Percentiles rank a stretch among this genome's conserved stretches.
These are phyloP conservation scores for Mycena haematopus DNA, from an alignment of 768 basidiomycete genomes.

Conservation along the genomic window DNA sequence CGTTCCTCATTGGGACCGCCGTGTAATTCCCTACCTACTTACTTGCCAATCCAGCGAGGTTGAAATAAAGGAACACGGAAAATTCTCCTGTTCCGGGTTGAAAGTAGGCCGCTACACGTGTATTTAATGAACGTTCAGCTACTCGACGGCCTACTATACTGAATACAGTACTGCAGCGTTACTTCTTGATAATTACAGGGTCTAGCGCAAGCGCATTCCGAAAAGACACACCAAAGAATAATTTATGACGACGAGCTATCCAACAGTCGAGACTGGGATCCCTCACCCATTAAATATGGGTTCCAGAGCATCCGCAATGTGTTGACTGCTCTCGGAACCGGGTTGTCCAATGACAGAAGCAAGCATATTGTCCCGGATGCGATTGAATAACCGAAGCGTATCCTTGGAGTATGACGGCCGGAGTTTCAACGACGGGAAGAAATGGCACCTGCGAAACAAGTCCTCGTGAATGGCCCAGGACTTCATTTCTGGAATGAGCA, in stretches of 20 bases:
- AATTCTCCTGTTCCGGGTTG: too few species aligned
- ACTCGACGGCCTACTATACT: too few species aligned
- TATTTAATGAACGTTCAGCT: too few species aligned
- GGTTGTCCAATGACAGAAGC: slow-evolving; percentile 2
- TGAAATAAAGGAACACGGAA: too few species aligned
- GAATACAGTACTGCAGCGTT: too few species aligned
- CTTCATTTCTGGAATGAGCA: slow-evolving; percentile 9
- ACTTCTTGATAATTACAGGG: too few species aligned
- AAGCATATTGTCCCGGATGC: slow-evolving; percentile 8
- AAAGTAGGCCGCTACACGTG: too few species aligned
- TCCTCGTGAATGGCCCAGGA: slow-evolving; percentile 14
- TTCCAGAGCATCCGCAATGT: slow-evolving; percentile 14
- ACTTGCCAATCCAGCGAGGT: too few species aligned
- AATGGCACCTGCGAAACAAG: slow-evolving; percentile 17
- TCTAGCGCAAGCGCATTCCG: too few species aligned
- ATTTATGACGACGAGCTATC: neutral
- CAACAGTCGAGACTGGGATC: neutral
- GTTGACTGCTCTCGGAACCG: neutral
- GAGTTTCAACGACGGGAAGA: slow-evolving; percentile 10
- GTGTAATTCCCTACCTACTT: too few species aligned
- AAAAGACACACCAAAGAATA: neutral
- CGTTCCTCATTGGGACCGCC: too few species aligned
- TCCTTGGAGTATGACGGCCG: slow-evolving; percentile 15
- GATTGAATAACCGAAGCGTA: slow-evolving; percentile 2
- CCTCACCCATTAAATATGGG: slow-evolving; percentile 10